Evolutionary conservation across 805 yeast species (phyloP).

Genomic region (Tetrapisispora iriomotensis): DNA sequence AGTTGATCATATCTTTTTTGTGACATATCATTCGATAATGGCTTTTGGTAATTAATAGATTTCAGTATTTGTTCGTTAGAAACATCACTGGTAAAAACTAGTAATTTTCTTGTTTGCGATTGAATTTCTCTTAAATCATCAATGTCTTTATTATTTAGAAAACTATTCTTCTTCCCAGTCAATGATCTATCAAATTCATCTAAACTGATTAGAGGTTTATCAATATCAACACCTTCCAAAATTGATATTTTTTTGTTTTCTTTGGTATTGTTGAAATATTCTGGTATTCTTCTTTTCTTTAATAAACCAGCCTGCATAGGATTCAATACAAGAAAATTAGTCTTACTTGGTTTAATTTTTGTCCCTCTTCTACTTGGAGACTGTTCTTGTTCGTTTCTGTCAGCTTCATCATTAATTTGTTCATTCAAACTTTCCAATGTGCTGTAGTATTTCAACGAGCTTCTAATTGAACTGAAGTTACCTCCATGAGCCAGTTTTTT

Average conservation of each 20-base stretch:
- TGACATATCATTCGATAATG: constrained; percentile 15
- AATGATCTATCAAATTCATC: too few relatives aligned
- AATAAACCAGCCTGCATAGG: constrained; percentile 22
- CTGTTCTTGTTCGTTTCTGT: too few relatives aligned
- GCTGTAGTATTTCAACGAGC: too few relatives aligned
- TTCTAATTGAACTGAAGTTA: too few relatives aligned
- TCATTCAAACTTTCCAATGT: too few relatives aligned
- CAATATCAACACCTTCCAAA: constrained; percentile 23
- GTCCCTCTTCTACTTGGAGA: constrained; percentile 14
- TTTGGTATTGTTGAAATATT: constrained; percentile 6
- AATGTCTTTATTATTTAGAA: too few relatives aligned
- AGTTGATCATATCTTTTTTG: constrained; percentile 15
- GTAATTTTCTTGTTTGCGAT: constrained; percentile 13
- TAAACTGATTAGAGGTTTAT: neutral
- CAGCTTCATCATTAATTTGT: too few relatives aligned
- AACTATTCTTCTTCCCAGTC: too few relatives aligned
- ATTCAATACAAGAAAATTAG: constrained; percentile 22
- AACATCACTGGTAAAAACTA: constrained; percentile 18
- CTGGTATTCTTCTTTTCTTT: constrained; percentile 8
- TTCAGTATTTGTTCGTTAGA: constrained; percentile 19
- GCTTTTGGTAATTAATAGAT: constrained; percentile 22
- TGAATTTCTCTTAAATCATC: constrained; percentile 17
- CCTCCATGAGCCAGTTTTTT: too few relatives aligned
- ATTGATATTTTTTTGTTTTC: constrained; percentile 12
- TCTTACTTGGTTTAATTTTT: constrained; percentile 22